A percentile compares a stretch with the other conserved stretches of the same genome.
Conservation (phyloP, 331 rosid genomes). For the Erythrophleum ivorense region DNA sequence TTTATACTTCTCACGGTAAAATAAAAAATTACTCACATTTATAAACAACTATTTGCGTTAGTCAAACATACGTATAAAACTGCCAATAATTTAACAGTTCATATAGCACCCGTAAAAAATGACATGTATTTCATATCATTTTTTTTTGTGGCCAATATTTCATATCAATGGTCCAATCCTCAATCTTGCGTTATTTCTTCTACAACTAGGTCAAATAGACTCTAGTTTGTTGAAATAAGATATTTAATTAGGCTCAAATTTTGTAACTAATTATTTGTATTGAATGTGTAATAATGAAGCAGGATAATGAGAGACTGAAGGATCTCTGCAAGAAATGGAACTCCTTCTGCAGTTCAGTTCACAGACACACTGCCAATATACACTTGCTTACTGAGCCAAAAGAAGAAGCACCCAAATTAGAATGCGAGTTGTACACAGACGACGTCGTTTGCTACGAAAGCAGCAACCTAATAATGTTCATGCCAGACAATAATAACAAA, state of each 20-base stretch:
- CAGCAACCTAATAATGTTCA: conserved; percentile 57
- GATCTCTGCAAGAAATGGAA: conserved; percentile 74
- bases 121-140: too few species aligned
- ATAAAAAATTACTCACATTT: too few species aligned
- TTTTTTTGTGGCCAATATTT: too few species aligned
- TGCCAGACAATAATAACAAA: conserved; percentile 52
- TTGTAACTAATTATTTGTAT: conserved; percentile 18
- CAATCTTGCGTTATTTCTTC: too few species aligned
- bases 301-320: conserved; percentile 58
- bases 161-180: too few species aligned
- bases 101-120: too few species aligned
- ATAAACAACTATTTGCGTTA: too few species aligned
- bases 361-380: conserved; percentile 44
- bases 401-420: conserved; percentile 35
- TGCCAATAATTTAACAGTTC: too few species aligned
- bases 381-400: conserved; percentile 30
- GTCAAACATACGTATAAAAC: too few species aligned
- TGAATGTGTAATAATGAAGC: conserved; percentile 22
- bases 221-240: too few species aligned
- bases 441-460: conserved; percentile 43
- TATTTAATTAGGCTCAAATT: background rate
- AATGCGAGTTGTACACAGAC: conserved; percentile 58
- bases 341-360: conserved; percentile 67
- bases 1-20: too few species aligned
- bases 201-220: too few species aligned